phyloP scores from a whole-genome alignment of 139 green algal species.

The Chlamydomonas incerta region DNA sequence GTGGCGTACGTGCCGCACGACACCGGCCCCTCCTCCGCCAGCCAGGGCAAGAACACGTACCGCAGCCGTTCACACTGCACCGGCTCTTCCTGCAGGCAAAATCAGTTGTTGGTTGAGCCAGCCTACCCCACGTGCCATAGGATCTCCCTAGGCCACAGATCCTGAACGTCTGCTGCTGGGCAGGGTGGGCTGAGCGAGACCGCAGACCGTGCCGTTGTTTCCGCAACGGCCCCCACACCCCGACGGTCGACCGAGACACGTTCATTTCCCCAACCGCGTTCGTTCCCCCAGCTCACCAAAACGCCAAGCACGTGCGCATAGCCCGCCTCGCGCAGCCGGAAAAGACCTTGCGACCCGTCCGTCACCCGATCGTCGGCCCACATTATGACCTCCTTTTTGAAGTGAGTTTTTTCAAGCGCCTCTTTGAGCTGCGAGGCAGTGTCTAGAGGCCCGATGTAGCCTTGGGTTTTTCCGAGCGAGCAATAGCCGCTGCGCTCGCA shows the following conservation, averaged over 20 bases:
- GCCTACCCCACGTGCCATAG: too few species aligned
- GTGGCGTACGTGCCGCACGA: not conserved
- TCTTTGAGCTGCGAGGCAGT: not conserved
- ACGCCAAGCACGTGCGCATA: conserved; percentile 17
- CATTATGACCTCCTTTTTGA: conserved; percentile 18
- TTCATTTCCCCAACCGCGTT: too few species aligned
- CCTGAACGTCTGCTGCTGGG: too few species aligned
- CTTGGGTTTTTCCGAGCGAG: not conserved
- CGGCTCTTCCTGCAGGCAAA: not conserved
- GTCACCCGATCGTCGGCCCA: not conserved
- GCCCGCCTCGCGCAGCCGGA: not conserved
- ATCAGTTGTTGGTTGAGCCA: too few species aligned
- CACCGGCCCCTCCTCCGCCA: not conserved
- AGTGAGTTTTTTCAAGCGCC: not conserved
- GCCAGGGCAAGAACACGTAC: not conserved
- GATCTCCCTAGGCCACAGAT: too few species aligned
- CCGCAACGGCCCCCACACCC: too few species aligned
- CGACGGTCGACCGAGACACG: too few species aligned
- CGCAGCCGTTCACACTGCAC: not conserved
- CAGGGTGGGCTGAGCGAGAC: too few species aligned
- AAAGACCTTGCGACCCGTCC: not conserved
- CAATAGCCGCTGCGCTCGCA: too few species aligned
- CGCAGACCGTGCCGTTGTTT: too few species aligned
- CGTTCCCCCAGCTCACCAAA: too few species aligned
- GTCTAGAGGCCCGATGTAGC: conserved; percentile 20